A percentile compares a stretch with the other conserved stretches of the same genome.
Conservation (phyloP, 768 basidiomycete species). For the Terana coerulea region DNA sequence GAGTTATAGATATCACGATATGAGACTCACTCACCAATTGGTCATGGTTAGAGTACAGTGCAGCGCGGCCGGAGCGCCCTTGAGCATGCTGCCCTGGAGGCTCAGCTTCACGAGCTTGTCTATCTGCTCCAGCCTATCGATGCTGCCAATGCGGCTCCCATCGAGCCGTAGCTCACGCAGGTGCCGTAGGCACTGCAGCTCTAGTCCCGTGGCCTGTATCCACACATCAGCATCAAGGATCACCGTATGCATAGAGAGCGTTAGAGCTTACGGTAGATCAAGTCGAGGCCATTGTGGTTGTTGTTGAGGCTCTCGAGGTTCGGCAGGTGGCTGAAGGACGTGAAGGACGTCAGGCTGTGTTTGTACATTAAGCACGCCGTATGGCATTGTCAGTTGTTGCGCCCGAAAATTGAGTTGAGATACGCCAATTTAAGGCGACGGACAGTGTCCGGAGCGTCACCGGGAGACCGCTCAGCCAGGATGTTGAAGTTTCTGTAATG, state of each 20-base stretch:
- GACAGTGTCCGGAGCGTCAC: constrained; percentile 69
- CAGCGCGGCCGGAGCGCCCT: constrained; percentile 44
- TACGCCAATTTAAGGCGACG: constrained; percentile 71
- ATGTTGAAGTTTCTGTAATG: constrained; percentile 64
- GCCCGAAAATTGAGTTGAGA: too few relatives aligned
- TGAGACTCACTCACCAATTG: too few relatives aligned
- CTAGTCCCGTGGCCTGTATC: constrained; percentile 36
- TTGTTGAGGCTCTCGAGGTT: constrained; percentile 90
- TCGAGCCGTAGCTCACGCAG: constrained; percentile 90
- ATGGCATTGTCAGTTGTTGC: constrained; percentile 12
- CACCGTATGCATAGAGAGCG: neutral
- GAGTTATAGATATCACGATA: too few relatives aligned
- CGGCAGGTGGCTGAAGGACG: constrained; percentile 82
- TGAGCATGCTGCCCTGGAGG: constrained; percentile 69
- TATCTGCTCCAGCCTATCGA: constrained; percentile 76
- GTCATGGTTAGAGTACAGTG: too few relatives aligned
- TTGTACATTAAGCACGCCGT: neutral
- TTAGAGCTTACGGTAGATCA: constrained; percentile 68
- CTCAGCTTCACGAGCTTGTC: constrained; percentile 83
- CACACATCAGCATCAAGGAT: constrained; percentile 4
- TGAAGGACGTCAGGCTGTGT: constrained; percentile 73
- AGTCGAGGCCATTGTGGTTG: constrained; percentile 85
- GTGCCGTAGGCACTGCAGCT: constrained; percentile 79
- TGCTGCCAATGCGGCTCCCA: constrained; percentile 68
- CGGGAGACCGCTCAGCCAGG: constrained; percentile 79